Evolutionary conservation across 2,329 filamentous ascomycete species (phyloP), one percentile per base, ranked within the genome.

Genomic region (Diaporthe ilicicola): DNA sequence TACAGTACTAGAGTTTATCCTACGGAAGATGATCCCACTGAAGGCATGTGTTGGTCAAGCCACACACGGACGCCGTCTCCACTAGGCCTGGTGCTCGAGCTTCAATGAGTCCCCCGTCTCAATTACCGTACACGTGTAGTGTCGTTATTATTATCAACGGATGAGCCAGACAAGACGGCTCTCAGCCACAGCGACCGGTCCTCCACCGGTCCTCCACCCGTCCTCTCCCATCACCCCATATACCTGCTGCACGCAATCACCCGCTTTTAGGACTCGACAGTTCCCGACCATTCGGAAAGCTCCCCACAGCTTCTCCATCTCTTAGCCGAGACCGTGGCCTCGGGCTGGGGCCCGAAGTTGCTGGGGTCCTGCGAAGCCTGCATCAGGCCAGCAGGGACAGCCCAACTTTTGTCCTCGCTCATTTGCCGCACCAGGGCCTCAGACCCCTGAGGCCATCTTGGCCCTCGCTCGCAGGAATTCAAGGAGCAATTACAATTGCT

Each of bases 321-420:
- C 59, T 64, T 24, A 37, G 59, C 44, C 42, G 59, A 50, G 59
- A 50, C 59, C 59, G 59, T 62, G 59, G 59, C 19, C 42, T 62
- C 59, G 59, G 59, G 46, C 42, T 44, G 34, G 42, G 59, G 42
- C 42, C 59, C 59, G 59, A 62, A 24, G 59, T 22, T 12, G 59
- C 13, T 15, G 59, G 59, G 59, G 27, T 27, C 42, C 3, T 10
- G 27, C n/a, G 59, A 39, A 32, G 37, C 56, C 39, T 17, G 42
- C 59, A 42, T 32, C 17, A 39, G 27, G 9, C 22, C 3, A 7
- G 39, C 39, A 62, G 56, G 56, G 56, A 15, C 27, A 22, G 27
- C 56, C 59, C 27, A 15, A 48, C 12, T 29, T 19, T 46, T 24
- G 19, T 19, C 53, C n/a, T 51, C 24, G 12, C 44, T 12, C 59